Percentiles rank a stretch among this genome's conserved stretches.
Evolutionary conservation across 2,329 filamentous ascomycete species (phyloP).

Genomic region (Xylariomycetidae sp.): DNA sequence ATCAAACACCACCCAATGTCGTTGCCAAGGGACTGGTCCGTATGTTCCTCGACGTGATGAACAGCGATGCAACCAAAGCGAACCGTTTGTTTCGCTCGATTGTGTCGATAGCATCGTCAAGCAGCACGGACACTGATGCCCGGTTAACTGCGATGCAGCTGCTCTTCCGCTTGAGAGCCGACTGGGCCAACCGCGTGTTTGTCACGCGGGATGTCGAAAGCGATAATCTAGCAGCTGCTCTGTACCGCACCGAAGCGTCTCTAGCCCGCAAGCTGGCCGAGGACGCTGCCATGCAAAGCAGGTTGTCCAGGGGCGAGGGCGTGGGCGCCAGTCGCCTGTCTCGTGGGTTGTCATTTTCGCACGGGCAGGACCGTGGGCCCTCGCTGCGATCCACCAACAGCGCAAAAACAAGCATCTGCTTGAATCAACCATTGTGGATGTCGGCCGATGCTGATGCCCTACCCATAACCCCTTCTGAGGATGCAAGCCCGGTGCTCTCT

Average conservation of each 20-base stretch:
- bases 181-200: slow-evolving; percentile 72
- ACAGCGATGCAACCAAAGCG: slow-evolving; percentile 58
- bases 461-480: slow-evolving; percentile 38
- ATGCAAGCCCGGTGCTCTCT: slow-evolving; percentile 46
- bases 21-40: slow-evolving; percentile 65
- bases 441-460: slow-evolving; percentile 51
- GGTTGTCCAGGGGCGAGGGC: slow-evolving; percentile 40
- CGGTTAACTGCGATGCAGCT: slow-evolving; percentile 71
- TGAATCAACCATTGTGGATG: slow-evolving; percentile 51
- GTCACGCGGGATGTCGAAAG: slow-evolving; percentile 66
- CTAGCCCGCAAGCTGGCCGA: slow-evolving; percentile 45
- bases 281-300: slow-evolving; percentile 40
- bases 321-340: slow-evolving; percentile 34
- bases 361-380: slow-evolving; percentile 37
- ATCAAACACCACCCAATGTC: slow-evolving; percentile 60
- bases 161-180: slow-evolving; percentile 75
- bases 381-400: slow-evolving; percentile 37
- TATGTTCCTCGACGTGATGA: slow-evolving; percentile 71
- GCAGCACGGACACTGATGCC: slow-evolving; percentile 58
- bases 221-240: slow-evolving; percentile 62
- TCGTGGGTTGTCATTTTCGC: slow-evolving; percentile 48
- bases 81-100: slow-evolving; percentile 56
- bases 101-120: slow-evolving; percentile 55
- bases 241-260: slow-evolving; percentile 59
- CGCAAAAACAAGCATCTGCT: slow-evolving; percentile 24